A percentile compares a stretch with the other conserved stretches of the same genome.
These are phyloP conservation scores for Fusarium chaquense DNA, from an alignment of 2,329 filamentous ascomycete genomes.

Conservation along the genomic window DNA sequence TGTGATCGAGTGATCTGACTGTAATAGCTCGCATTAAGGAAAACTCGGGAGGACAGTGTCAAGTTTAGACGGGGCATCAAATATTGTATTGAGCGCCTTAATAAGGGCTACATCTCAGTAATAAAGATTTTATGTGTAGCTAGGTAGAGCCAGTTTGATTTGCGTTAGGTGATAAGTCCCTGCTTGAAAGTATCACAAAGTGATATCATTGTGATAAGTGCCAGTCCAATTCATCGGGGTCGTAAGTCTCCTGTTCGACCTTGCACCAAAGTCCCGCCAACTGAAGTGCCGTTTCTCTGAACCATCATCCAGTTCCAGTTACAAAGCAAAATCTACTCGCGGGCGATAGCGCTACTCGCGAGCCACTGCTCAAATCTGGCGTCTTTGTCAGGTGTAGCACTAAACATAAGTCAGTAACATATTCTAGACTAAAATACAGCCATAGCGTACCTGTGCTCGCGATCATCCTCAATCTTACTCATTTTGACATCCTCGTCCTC, in stretches of 20 bases:
- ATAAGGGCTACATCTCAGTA: too few species aligned
- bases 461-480: conserved; percentile 16
- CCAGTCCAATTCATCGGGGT: neutral
- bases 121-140: neutral
- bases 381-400: conserved; percentile 26
- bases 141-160: neutral
- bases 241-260: neutral
- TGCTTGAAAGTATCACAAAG: neutral
- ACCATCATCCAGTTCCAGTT: neutral
- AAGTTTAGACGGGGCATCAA: neutral
- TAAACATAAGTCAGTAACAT: conserved; percentile 19
- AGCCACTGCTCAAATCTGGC: conserved; percentile 34
- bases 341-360: neutral
- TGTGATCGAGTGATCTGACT: neutral
- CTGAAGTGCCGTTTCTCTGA: neutral
- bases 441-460: conserved; percentile 37
- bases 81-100: neutral
- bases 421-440: neutral
- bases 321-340: neutral
- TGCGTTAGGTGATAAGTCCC: neutral
- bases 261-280: neutral
- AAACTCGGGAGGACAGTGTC: neutral
- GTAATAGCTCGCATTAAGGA: too few species aligned
- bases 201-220: neutral
- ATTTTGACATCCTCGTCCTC: conserved; percentile 33